These are phyloP conservation scores for Cystobasidium onofrii DNA, from an alignment of 768 basidiomycete genomes.

Conservation along the genomic window DNA sequence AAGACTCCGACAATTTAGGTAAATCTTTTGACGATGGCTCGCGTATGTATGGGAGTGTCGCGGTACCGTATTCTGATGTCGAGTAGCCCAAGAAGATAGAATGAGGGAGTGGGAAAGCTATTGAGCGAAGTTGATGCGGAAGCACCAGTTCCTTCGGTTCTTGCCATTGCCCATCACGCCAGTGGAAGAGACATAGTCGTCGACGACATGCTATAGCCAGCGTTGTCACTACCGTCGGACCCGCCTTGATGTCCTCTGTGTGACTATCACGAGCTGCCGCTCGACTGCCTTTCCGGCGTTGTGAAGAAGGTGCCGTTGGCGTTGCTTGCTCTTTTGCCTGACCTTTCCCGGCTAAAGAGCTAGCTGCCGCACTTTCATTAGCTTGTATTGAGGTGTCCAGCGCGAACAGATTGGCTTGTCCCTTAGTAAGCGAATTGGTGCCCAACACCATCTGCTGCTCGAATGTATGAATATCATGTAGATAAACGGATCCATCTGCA, in stretches of 20 bases:
- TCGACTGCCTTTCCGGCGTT: slow-evolving; percentile 38
- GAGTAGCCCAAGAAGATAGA: slow-evolving; percentile 69
- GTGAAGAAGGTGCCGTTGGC: slow-evolving; percentile 58
- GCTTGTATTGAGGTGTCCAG: slow-evolving; percentile 59
- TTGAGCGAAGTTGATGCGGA: slow-evolving; percentile 80
- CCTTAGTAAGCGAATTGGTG: slow-evolving; percentile 57
- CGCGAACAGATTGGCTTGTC: slow-evolving; percentile 68
- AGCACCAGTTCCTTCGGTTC: slow-evolving; percentile 58
- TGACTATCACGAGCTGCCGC: slow-evolving; percentile 29
- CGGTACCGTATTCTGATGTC: slow-evolving; percentile 59
- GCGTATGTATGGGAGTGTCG: slow-evolving; percentile 56
- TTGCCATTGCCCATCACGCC: slow-evolving; percentile 68
- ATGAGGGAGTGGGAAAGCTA: slow-evolving; percentile 62
- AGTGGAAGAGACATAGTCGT: slow-evolving; percentile 73
- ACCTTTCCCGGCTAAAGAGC: slow-evolving; percentile 2
- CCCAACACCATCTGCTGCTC: slow-evolving; percentile 61
- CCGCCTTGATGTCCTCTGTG: slow-evolving; percentile 47
- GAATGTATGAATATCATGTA: slow-evolving; percentile 68
- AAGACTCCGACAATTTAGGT: slow-evolving; percentile 48
- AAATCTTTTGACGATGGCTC: slow-evolving; percentile 49
- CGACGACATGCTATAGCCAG: slow-evolving; percentile 78
- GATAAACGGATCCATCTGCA: slow-evolving; percentile 62
- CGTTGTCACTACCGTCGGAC: slow-evolving; percentile 63
- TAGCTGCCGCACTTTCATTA: slow-evolving; percentile 29
- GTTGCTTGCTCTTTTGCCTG: slow-evolving; percentile 71